A percentile compares a stretch with the other conserved stretches of the same genome.
These are phyloP conservation scores for Pseudonitzschia multiseries DNA, from an alignment of 108 stramenopile species.

Conservation along the genomic window DNA sequence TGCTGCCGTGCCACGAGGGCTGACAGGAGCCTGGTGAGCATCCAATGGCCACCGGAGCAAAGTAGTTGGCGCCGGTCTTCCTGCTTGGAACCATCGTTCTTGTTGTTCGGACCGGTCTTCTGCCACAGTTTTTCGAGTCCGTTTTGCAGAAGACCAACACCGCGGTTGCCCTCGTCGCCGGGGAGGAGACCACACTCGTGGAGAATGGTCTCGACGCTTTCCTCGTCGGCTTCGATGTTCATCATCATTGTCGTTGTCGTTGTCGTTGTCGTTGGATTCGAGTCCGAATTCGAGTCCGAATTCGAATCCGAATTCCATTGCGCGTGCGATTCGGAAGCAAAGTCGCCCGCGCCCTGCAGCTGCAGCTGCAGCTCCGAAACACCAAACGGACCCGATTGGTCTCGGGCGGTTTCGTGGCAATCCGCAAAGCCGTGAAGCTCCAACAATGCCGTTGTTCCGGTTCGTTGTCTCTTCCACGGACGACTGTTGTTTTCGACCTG, in stretches of 20 bases:
- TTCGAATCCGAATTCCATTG: too few relatives aligned
- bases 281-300: neutral
- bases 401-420: too few relatives aligned
- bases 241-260: too few relatives aligned
- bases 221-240: neutral
- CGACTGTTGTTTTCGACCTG: neutral
- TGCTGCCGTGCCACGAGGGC: neutral
- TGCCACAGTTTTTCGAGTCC: constrained; percentile 1
- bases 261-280: neutral
- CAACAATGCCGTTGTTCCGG: neutral
- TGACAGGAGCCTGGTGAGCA: neutral
- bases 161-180: neutral
- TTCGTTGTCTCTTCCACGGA: neutral
- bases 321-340: too few relatives aligned
- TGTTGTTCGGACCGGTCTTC: neutral
- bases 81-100: neutral
- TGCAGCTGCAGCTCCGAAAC: too few relatives aligned
- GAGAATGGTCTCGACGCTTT: neutral
- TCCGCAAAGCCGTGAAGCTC: neutral
- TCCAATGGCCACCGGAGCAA: constrained; percentile 7
- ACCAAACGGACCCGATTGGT: too few relatives aligned
- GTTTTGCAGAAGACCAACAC: neutral
- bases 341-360: too few relatives aligned
- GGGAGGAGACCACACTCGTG: neutral
- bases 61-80: neutral